Evolutionary conservation across 2,329 filamentous ascomycete genomes (phyloP), one percentile per base, ranked within the genome.

Genomic region (Drechmeria coniospora): DNA sequence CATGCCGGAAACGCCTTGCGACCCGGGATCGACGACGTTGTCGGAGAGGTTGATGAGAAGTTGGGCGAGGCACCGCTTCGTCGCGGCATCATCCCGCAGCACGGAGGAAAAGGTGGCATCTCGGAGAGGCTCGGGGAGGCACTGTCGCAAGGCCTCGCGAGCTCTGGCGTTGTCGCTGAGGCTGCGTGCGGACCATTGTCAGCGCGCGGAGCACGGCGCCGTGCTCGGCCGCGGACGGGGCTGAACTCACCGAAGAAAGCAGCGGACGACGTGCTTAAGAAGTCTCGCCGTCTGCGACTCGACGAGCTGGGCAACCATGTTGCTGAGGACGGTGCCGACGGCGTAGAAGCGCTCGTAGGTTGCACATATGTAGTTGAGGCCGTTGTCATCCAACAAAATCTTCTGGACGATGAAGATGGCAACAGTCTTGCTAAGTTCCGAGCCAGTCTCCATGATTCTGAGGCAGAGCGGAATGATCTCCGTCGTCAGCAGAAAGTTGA

Each of bases 341-440:
- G 90, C 90, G 43, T 95, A 98, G 57, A 98, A 98, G 13, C 90
- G 73, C 62, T 98, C 90, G 45, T 98, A 98, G 1, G 90, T 98
- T 38, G 92, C 87, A 57, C 90, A 98, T 33, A 98, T 98, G 55
- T 98, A 98, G 46, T 90, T 90, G 36, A 98, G 68, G 4, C 90
- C 90, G 44, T 92, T 87, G 45, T 98, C 90, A 48, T 98, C 90
- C 3, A 98, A 70, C 28, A 98, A 61, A 15, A 98, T 98, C 66
- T 98, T 98, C 57, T 98, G 90, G 12, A 98, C 90, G 44, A 98
- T 98, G 61, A 98, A 98, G 45, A 98, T 98, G 32, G 90, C 90
- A 10, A 98, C 90, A 1, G 90, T 98, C 64, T 98, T 98, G 64
- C 84, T 94, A 34, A 98, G 68, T 56, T 98, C 90, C 1, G 86